Evolutionary conservation across 352 stramenopile species (phyloP).

Genomic region (Peronosclerospora sorghi): DNA sequence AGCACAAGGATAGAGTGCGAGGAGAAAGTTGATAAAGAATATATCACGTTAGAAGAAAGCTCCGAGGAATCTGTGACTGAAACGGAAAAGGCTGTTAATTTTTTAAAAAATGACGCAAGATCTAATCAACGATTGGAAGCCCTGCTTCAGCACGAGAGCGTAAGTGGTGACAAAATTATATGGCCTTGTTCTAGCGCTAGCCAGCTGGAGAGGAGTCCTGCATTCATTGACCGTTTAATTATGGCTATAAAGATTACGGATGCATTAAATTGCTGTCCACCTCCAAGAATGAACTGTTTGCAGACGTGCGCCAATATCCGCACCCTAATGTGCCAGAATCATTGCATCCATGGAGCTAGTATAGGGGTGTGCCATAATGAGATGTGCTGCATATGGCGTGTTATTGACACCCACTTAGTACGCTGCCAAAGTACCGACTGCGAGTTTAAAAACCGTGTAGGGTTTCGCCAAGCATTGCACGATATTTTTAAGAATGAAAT

Average conservation of each 20-base stretch:
- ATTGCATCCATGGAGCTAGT: conserved; percentile 11
- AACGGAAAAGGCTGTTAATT: conserved; percentile 20
- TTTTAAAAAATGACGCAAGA: background rate
- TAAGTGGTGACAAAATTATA: background rate
- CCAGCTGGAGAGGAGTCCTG: background rate
- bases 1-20: conserved; percentile 4
- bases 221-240: conserved; percentile 37
- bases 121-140: background rate
- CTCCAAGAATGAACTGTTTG: conserved; percentile 27
- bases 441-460: conserved; percentile 58
- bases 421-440: conserved; percentile 46
- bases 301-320: conserved; percentile 36
- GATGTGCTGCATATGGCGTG: conserved; percentile 45
- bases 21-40: conserved; percentile 6
- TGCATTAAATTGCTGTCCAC: conserved; percentile 43
- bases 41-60: conserved; percentile 1
- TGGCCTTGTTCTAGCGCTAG: conserved; percentile 10
- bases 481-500: conserved; percentile 32
- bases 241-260: conserved; percentile 46
- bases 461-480: conserved; percentile 53
- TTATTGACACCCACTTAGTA: conserved; percentile 48
- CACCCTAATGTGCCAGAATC: conserved; percentile 40
- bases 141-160: background rate
- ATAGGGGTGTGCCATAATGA: conserved; percentile 35
- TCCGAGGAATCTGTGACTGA: conserved; percentile 6